These are phyloP conservation scores for Aspergillus cristatus DNA, from an alignment of 495 filamentous ascomycete genomes.

Conservation along the genomic window DNA sequence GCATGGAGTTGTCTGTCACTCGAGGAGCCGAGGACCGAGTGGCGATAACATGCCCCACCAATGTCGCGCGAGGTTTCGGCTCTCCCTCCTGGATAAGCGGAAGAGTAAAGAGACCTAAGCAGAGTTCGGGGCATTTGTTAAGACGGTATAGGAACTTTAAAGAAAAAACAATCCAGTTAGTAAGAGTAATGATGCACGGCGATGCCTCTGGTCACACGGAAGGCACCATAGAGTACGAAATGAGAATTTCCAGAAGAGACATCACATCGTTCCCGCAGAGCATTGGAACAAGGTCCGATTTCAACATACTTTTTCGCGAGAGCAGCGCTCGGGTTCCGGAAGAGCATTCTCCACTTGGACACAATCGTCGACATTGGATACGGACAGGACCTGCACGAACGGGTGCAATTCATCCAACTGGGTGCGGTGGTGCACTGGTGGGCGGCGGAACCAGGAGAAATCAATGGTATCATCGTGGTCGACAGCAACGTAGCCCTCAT, in stretches of 20 bases:
- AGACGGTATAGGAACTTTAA: slow-evolving; percentile 75
- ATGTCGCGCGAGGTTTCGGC: slow-evolving; percentile 39
- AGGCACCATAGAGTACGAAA: no score
- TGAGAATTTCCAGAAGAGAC: no score
- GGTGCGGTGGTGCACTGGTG: slow-evolving; percentile 30
- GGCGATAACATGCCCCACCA: slow-evolving; percentile 77
- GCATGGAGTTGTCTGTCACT: slow-evolving; percentile 75
- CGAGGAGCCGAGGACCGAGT: slow-evolving; percentile 51
- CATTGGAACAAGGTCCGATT: not conserved
- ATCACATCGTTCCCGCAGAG: no score
- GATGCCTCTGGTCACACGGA: no score
- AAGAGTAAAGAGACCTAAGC: slow-evolving; percentile 68
- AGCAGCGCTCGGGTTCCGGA: slow-evolving; percentile 58
- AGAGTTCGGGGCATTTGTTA: slow-evolving; percentile 65
- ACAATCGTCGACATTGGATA: slow-evolving; percentile 69
- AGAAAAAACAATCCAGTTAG: slow-evolving; percentile 1
- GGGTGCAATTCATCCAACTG: slow-evolving; percentile 50
- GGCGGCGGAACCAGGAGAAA: slow-evolving; percentile 36
- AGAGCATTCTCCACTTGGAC: slow-evolving; percentile 71
- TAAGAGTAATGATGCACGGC: no score
- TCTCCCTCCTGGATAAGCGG: slow-evolving; percentile 32
- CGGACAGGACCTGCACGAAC: slow-evolving; percentile 60
- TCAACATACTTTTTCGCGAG: slow-evolving; percentile 65
- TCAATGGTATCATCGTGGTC: slow-evolving; percentile 36
- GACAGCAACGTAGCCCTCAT: slow-evolving; percentile 36